Evolutionary conservation across 192 early-diverging fungal genomes (phyloP), one percentile per base, ranked within the genome.

Genomic region (Coemansia sp.): DNA sequence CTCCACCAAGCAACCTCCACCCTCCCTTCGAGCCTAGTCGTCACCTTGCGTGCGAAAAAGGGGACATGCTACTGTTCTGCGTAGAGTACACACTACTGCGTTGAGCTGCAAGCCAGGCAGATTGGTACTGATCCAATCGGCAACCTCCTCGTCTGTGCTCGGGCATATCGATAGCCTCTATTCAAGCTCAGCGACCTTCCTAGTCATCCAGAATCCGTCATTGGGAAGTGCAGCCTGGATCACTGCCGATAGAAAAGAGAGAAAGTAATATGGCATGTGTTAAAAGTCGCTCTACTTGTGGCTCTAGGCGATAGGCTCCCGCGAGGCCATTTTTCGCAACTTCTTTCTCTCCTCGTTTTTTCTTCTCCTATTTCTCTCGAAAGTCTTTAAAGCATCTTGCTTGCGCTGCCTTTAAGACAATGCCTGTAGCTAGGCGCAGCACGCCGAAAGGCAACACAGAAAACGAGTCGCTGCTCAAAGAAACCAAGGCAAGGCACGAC

Each of bases 341-440:
- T 42, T 13, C 16, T n/a, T 9, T 3, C 26, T 31, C 50, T 14
- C 50, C 50, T 31, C 24, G 13, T 28, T 53, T 16, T 53, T 8
- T 23, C 20, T 21, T 21, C n/a, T n/a, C n/a, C n/a, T n/a, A n/a
- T 23, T 20, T 51, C 5, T 14, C 20, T 51, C 13, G 24, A 24
- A 51, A 28, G 48, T 9, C n/a, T 23, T 26, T 50, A 3, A 13
- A 24, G 9, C 46, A n/a, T 24, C 4, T 13, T 26, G 11, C 11
- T 24, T 50, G 23, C 24, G 24, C 8, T 8, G 24, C 23, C 23
- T 26, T 46, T 59, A 21, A 8, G 18, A 28, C 34, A 38, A 75
- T 75, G 73, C 63, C 69, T 59, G 42, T 75, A 10, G 61, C 53
- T 40, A 62, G 50, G 23, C 73, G 73, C 43, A 40, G 23, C 42